A percentile compares a stretch with the other conserved stretches of the same genome.
phyloP scores from a whole-genome alignment of 345 rosid species.

The Heritiera littoralis region DNA sequence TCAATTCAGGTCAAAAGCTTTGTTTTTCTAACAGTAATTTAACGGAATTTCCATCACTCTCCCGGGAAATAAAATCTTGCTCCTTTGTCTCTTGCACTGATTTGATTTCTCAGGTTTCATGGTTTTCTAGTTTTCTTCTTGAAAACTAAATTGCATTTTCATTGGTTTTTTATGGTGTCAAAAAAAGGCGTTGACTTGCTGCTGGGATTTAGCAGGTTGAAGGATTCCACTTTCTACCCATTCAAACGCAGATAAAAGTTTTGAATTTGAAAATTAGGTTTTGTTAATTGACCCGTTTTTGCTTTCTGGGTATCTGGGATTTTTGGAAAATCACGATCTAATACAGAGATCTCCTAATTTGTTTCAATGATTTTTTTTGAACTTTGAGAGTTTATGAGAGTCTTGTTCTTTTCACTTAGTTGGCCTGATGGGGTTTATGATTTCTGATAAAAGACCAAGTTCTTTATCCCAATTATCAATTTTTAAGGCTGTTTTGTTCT shows the following conservation, averaged over 20 bases:
- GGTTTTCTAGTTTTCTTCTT: background rate
- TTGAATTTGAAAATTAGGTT: background rate
- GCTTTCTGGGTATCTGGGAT: background rate
- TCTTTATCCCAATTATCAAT: constrained; percentile 5
- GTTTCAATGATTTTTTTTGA: background rate
- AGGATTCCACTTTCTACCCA: constrained; percentile 1
- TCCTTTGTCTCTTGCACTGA: background rate
- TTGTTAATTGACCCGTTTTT: background rate
- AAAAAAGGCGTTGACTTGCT: constrained; percentile 5
- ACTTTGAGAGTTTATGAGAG: background rate
- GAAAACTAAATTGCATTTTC: background rate
- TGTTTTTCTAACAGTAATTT: background rate
- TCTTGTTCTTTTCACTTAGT: background rate
- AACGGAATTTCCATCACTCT: background rate
- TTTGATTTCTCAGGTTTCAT: background rate
- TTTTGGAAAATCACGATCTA: background rate
- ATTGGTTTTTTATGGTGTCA: background rate
- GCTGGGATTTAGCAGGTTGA: background rate
- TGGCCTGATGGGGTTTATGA: background rate
- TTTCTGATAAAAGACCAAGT: background rate
- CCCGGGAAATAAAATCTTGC: background rate
- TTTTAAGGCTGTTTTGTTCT: constrained; percentile 12
- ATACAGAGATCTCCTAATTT: background rate
- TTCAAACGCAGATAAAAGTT: background rate
- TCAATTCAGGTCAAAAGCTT: background rate